Percentiles rank a stretch among this genome's conserved stretches.
phyloP scores from a whole-genome alignment of 129 eudicot species.

The Helianthus tuberosus region DNA sequence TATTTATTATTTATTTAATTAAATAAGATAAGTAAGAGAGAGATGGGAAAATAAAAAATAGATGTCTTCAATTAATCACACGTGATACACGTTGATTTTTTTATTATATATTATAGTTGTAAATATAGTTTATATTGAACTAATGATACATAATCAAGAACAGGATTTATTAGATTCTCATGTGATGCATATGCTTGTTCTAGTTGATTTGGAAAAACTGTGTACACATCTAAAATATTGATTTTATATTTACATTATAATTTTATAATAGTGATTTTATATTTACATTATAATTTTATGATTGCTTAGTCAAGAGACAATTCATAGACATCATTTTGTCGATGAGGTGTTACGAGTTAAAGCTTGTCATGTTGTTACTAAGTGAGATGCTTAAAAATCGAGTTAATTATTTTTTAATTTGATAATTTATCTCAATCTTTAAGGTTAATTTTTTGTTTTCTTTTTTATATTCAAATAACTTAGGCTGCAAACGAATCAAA shows the following conservation, averaged over 20 bases:
- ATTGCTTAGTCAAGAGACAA: neutral
- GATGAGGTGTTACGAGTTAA: neutral
- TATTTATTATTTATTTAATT: no score
- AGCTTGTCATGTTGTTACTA: neutral
- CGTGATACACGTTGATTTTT: no score
- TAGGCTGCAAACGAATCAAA: no score
- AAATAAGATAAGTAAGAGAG: no score
- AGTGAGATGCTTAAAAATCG: no score
- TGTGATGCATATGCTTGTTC: neutral
- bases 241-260: neutral
- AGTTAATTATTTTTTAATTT: no score
- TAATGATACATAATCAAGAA: neutral
- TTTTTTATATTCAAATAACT: no score
- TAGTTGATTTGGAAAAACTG: neutral
- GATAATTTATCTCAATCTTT: no score
- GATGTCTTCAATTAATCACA: no score
- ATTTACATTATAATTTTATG: neutral
- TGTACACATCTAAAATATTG: neutral
- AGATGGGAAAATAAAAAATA: no score
- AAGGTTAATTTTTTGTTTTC: no score
- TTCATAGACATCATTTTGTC: neutral
- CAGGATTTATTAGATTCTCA: neutral
- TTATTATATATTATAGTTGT: no score
- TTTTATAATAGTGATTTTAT: neutral
- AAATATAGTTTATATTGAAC: neutral